Base-by-base conservation (phyloP, 1,284 basidiomycete genomes). In the Ceratorhiza oryzae-sativae region DNA sequence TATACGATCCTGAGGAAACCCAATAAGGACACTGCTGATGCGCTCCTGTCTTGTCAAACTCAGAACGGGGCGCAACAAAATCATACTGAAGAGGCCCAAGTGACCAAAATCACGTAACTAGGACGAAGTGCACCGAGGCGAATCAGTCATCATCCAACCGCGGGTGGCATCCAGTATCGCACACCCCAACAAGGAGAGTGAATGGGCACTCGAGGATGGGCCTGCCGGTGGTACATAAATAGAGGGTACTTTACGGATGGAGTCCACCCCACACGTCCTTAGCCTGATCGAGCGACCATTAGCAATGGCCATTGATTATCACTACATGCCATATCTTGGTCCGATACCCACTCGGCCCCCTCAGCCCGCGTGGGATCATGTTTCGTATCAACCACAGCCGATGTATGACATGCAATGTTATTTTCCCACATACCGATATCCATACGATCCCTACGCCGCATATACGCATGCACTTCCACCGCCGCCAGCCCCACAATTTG, bases 401-500 rank as follows among this genome's bases (percentile, higher is more conserved):
- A 23, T 36, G 27, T 12, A 51, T 42, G 46, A 36, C n/a, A 67
- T 42, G 45, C 39, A 59, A 25, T 70, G 59, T 48, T 70, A 70
- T 59, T 45, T 55, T 10, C 39, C 56, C 55, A 39, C 53, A 20
- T 25, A 60, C 58, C 55, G 49, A 23, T 30, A 60, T 25, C 34
- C 63, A 15, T 42, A 49, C 23, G 63, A 25, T 15, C 42, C 55
- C 8, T 70, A 59, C n/a, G 41, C 42, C 15, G 53, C 55, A 59
- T 58, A 49, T 20, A 12, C 42, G 10, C 42, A 59, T 13, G 41
- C 41, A n/a, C 55, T 49, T 15, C 25, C 53, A 48, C 27, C 23
- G 18, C 41, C 55, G 15, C 30, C 55, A n/a, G 30, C 39, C 23
- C 51, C 51, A n/a, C 51, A 18, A 18, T 3, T 18, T 30, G 53